These are phyloP conservation scores for Taiozyma sp. DNA, from an alignment of 1,139 yeast species.

Conservation along the genomic window DNA sequence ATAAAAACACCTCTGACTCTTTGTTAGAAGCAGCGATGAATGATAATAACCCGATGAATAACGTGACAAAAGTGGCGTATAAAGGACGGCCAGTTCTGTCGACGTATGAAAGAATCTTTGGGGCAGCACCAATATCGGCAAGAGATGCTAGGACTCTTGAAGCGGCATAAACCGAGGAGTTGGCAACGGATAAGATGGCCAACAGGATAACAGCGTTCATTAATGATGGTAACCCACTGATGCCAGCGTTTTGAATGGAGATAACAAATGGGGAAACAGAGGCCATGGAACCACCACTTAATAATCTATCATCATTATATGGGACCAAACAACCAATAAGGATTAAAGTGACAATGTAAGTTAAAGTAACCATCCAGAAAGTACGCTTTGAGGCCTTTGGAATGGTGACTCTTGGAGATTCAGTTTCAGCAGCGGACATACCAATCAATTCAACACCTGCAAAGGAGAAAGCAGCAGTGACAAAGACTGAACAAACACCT, in stretches of 20 bases:
- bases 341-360: conserved; percentile 57
- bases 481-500: conserved; percentile 49
- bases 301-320: conserved; percentile 46
- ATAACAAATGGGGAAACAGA: conserved; percentile 53
- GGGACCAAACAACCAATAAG: conserved; percentile 70
- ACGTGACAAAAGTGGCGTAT: conserved; percentile 47
- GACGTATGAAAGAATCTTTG: conserved; percentile 50
- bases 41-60: conserved; percentile 52
- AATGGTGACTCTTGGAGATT: conserved; percentile 64
- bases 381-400: conserved; percentile 76
- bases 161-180: conserved; percentile 59
- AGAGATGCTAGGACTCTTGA: conserved; percentile 65
- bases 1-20: conserved; percentile 53
- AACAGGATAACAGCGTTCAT: conserved; percentile 49
- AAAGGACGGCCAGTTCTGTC: conserved; percentile 66
- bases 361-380: conserved; percentile 68
- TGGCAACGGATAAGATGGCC: conserved; percentile 68
- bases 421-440: conserved; percentile 85
- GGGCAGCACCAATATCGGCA: conserved; percentile 63
- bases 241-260: conserved; percentile 45
- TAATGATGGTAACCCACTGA: conserved; percentile 42
- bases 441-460: conserved; percentile 76
- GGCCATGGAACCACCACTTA: conserved; percentile 42
- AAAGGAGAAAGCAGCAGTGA: conserved; percentile 53
- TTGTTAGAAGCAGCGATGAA: conserved; percentile 60